A percentile compares a stretch with the other conserved stretches of the same genome.
phyloP scores from a whole-genome alignment of 2,329 filamentous ascomycete species.

The Xylariaceae sp. region DNA sequence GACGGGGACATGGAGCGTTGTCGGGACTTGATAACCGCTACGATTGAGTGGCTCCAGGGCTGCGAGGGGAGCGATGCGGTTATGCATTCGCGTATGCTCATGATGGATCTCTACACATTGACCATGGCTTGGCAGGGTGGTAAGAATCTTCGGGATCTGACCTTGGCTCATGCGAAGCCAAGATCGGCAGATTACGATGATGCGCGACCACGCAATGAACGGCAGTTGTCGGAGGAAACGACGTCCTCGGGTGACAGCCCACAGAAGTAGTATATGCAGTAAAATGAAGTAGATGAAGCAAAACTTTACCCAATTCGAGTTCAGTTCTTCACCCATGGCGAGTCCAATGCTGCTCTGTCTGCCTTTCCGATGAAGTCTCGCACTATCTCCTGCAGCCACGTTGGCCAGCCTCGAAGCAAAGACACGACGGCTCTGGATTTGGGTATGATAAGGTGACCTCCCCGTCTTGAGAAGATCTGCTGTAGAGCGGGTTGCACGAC shows the following conservation, averaged over 20 bases:
- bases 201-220: not conserved
- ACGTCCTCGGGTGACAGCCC: not conserved
- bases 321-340: not conserved
- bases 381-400: constrained; percentile 7
- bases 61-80: not conserved
- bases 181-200: constrained; percentile 1
- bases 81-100: not conserved
- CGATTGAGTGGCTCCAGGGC: not conserved
- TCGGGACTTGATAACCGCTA: not conserved
- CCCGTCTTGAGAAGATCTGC: constrained; percentile 3
- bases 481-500: not conserved
- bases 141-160: constrained; percentile 1
- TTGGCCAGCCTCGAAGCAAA: constrained; percentile 1
- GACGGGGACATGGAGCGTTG: not conserved
- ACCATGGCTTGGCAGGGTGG: not conserved
- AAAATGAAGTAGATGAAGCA: too few relatives aligned
- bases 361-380: constrained; percentile 6
- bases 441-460: constrained; percentile 4
- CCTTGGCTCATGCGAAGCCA: not conserved
- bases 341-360: not conserved
- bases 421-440: constrained; percentile 1
- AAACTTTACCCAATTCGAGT: not conserved
- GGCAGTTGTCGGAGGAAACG: not conserved
- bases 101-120: constrained; percentile 2
- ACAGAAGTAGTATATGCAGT: not conserved